phyloP scores from a whole-genome alignment of 495 filamentous ascomycete species.

The Stereocaulon alpinum region DNA sequence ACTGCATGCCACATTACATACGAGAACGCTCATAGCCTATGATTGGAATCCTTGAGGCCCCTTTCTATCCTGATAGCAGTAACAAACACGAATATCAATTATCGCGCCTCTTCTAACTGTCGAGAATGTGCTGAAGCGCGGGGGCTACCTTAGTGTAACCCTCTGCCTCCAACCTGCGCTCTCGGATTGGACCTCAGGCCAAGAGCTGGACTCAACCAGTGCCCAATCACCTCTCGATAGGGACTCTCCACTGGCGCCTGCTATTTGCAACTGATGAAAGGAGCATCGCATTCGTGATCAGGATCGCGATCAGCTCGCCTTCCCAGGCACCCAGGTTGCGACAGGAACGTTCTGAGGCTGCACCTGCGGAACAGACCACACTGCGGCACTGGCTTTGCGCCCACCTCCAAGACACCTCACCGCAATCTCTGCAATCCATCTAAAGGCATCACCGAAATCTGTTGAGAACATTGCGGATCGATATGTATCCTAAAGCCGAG shows the following conservation, averaged over 20 bases:
- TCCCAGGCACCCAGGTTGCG: not conserved
- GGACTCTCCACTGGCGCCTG: not conserved
- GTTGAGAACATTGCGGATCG: not conserved
- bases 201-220: slow-evolving; percentile 3
- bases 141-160: slow-evolving; percentile 5
- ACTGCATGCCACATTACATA: too few species aligned
- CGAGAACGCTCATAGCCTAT: not conserved
- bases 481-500: slow-evolving; percentile 15
- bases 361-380: not conserved
- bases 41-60: not conserved
- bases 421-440: slow-evolving; percentile 48
- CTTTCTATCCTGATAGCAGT: slow-evolving; percentile 1
- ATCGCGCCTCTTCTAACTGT: slow-evolving; percentile 3
- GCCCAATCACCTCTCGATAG: not conserved
- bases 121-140: slow-evolving; percentile 5
- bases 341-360: slow-evolving; percentile 1
- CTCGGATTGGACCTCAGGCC: slow-evolving; percentile 4
- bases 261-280: slow-evolving; percentile 4
- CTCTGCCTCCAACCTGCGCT: not conserved
- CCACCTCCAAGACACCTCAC: slow-evolving; percentile 9
- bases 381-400: slow-evolving; percentile 9
- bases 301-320: slow-evolving; percentile 4
- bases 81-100: not conserved
- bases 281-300: not conserved
- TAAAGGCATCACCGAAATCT: slow-evolving; percentile 91